These are phyloP conservation scores for Carex littledalei DNA, from an alignment of 176 grass and related monocot genomes.

Conservation along the genomic window DNA sequence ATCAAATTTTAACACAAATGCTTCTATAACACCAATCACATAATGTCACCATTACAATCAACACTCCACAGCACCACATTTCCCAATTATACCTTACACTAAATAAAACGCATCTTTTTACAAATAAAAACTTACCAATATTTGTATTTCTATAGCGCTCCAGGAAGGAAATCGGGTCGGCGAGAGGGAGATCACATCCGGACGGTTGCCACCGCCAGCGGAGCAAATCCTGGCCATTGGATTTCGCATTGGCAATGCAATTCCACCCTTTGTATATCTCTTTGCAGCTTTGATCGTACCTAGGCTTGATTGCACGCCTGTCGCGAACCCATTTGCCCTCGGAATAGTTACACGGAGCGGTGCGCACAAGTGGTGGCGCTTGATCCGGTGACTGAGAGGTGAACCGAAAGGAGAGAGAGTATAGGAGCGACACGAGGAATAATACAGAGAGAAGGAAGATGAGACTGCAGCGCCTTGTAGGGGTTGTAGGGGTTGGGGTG, in stretches of 20 bases:
- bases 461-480: conserved; percentile 16
- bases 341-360: conserved; percentile 45
- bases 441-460: neutral
- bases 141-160: conserved; percentile 50
- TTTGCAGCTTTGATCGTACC: conserved; percentile 71
- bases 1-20: neutral
- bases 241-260: conserved; percentile 62
- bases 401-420: neutral
- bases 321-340: conserved; percentile 57
- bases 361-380: neutral
- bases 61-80: neutral
- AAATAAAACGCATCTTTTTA: neutral
- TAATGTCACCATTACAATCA: neutral
- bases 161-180: conserved; percentile 54
- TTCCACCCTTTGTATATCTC: conserved; percentile 97
- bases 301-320: neutral
- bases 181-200: conserved; percentile 36
- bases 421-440: neutral
- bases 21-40: neutral
- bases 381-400: neutral
- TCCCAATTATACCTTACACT: neutral
- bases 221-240: conserved; percentile 47
- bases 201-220: conserved; percentile 58
- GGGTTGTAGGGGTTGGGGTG: neutral
- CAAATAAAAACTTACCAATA: conserved; percentile 37